Conservation (phyloP, 306 rosid genomes). For the Trifolium subterraneum region DNA sequence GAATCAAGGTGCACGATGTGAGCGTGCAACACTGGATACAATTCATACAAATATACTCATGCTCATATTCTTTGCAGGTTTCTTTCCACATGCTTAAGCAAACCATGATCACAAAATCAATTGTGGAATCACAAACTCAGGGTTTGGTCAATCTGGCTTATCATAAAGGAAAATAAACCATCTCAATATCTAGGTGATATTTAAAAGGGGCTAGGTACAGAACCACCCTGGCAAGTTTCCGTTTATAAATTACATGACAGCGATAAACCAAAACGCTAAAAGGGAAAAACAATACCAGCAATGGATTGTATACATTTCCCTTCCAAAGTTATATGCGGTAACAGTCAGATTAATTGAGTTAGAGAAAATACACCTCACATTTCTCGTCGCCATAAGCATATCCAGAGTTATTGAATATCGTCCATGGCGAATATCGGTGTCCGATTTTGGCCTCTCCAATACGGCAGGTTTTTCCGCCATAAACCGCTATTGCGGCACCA, state of each 20-base stretch:
- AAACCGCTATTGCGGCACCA: too few species aligned
- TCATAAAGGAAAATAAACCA: constrained; percentile 9
- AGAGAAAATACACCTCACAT: not conserved
- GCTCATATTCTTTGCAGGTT: too few species aligned
- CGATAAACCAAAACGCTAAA: not conserved
- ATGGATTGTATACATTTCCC: constrained; percentile 6
- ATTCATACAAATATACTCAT: too few species aligned
- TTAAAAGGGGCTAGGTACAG: not conserved
- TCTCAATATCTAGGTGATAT: constrained; percentile 8
- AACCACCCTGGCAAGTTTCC: not conserved
- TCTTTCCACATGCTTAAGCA: too few species aligned
- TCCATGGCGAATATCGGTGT: too few species aligned
- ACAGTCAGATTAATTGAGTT: constrained; percentile 1
- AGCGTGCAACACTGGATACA: too few species aligned
- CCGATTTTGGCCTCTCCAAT: too few species aligned
- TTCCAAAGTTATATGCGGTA: constrained; percentile 19
- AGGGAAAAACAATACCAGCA: constrained; percentile 11
- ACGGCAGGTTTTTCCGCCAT: too few species aligned
- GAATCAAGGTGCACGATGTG: too few species aligned
- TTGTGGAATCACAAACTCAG: constrained; percentile 3
- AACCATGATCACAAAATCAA: too few species aligned
- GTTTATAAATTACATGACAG: constrained; percentile 1
- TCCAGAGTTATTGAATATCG: too few species aligned
- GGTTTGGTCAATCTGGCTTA: constrained; percentile 1
- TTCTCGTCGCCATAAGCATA: constrained; percentile 17